These are phyloP conservation scores for Debaryomycetaceae sp. DNA, from an alignment of 1,139 yeast species.

Conservation along the genomic window DNA sequence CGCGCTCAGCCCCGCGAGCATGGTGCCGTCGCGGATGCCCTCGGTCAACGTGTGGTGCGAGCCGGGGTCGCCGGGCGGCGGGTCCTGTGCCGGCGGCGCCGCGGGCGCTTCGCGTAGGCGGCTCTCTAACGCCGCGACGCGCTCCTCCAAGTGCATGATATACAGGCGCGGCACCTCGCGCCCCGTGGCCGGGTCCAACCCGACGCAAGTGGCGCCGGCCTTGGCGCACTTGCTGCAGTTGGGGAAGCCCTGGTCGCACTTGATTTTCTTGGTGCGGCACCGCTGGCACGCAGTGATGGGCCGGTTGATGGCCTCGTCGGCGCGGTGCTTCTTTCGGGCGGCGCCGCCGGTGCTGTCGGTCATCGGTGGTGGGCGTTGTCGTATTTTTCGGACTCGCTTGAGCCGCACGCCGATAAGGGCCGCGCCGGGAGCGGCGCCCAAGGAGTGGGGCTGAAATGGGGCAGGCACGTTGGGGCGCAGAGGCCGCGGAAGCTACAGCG, in stretches of 20 bases:
- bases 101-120: slow-evolving; percentile 42
- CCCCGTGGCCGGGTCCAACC: slow-evolving; percentile 84
- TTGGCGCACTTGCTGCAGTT: slow-evolving; percentile 68
- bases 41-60: slow-evolving; percentile 5
- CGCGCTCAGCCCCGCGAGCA: slow-evolving; percentile 7
- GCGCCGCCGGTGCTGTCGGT: too few relatives aligned
- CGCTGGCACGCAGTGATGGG: slow-evolving; percentile 80
- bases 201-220: slow-evolving; percentile 70
- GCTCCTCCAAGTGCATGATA: slow-evolving; percentile 66
- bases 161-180: slow-evolving; percentile 82
- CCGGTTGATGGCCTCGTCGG: slow-evolving; percentile 18
- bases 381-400: too few relatives aligned
- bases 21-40: slow-evolving; percentile 7
- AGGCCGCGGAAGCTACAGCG: too few relatives aligned
- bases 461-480: too few relatives aligned
- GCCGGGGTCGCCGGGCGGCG: too few relatives aligned
- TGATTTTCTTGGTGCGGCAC: slow-evolving; percentile 73
- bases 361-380: too few relatives aligned
- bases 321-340: slow-evolving; percentile 2
- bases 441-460: too few relatives aligned
- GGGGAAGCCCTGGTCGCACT: slow-evolving; percentile 82
- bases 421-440: too few relatives aligned
- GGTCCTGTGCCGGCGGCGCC: too few relatives aligned
- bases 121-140: slow-evolving; percentile 52
- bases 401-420: too few relatives aligned